A percentile compares a stretch with the other conserved stretches of the same genome.
Conservation (phyloP, 2,329 filamentous ascomycete genomes). For the Fusarium metavorans region DNA sequence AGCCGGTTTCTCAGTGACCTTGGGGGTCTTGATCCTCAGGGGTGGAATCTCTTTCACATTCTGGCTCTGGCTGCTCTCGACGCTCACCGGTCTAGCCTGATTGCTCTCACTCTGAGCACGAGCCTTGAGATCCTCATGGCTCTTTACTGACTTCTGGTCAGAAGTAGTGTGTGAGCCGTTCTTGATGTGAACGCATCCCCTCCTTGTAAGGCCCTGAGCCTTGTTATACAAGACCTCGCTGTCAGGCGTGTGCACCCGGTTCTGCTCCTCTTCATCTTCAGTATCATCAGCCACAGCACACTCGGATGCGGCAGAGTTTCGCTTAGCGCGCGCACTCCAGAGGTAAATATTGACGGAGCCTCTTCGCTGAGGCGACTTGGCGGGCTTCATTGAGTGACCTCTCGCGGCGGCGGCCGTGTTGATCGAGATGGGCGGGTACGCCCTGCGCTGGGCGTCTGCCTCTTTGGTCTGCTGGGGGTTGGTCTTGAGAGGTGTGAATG, state of each 20-base stretch:
- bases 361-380: slow-evolving; percentile 45
- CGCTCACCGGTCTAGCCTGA: neutral
- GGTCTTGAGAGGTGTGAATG: slow-evolving; percentile 46
- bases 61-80: slow-evolving; percentile 17
- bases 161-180: slow-evolving; percentile 1
- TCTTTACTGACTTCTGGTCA: neutral
- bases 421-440: slow-evolving; percentile 54
- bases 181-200: slow-evolving; percentile 39
- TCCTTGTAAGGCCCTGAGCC: slow-evolving; percentile 35
- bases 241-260: slow-evolving; percentile 6
- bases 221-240: slow-evolving; percentile 34
- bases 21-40: neutral
- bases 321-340: slow-evolving; percentile 42
- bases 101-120: neutral
- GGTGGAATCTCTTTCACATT: slow-evolving; percentile 3
- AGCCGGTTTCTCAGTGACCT: neutral
- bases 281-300: slow-evolving; percentile 40
- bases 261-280: slow-evolving; percentile 34
- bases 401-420: slow-evolving; percentile 44
- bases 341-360: slow-evolving; percentile 49
- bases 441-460: slow-evolving; percentile 43
- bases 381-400: slow-evolving; percentile 44
- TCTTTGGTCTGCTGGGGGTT: slow-evolving; percentile 35
- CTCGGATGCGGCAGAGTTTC: slow-evolving; percentile 29
- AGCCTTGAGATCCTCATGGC: neutral